Conservation (phyloP, 176 grass and related monocot species). For the Oryza nivara region DNA sequence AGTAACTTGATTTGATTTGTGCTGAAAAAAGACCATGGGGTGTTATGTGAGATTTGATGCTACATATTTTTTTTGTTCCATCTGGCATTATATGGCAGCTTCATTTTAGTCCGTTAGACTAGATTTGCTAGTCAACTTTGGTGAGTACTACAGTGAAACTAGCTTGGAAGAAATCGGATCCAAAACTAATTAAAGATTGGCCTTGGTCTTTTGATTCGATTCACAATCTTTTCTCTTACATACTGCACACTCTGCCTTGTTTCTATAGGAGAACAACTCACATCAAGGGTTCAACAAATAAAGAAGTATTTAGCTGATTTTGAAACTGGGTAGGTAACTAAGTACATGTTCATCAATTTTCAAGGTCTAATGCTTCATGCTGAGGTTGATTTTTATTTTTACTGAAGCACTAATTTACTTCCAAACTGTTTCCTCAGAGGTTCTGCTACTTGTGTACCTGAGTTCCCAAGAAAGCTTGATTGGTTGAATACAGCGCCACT, state of each 20-base stretch:
- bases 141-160: not conserved
- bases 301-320: constrained; percentile 91
- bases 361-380: not conserved
- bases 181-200: constrained; percentile 24
- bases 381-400: constrained; percentile 1
- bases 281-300: constrained; percentile 85
- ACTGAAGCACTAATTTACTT: constrained; percentile 41
- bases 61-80: constrained; percentile 5
- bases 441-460: constrained; percentile 73
- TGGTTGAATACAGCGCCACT: constrained; percentile 97
- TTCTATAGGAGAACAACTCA: constrained; percentile 61
- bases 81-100: not conserved
- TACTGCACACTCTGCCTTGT: constrained; percentile 41
- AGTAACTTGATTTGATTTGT: not conserved
- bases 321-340: constrained; percentile 71
- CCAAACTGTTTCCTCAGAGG: constrained; percentile 56
- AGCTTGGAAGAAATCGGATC: constrained; percentile 31
- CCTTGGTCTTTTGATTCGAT: constrained; percentile 13
- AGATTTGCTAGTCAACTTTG: constrained; percentile 1
- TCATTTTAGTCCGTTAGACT: constrained; percentile 16
- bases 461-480: constrained; percentile 91
- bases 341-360: constrained; percentile 41
- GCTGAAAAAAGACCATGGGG: constrained; percentile 34
- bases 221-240: constrained; percentile 17
- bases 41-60: constrained; percentile 15